A percentile compares a stretch with the other conserved stretches of the same genome.
Evolutionary conservation across 2,329 filamentous ascomycete genomes (phyloP).

Genomic region (Nigrospora oryzae): DNA sequence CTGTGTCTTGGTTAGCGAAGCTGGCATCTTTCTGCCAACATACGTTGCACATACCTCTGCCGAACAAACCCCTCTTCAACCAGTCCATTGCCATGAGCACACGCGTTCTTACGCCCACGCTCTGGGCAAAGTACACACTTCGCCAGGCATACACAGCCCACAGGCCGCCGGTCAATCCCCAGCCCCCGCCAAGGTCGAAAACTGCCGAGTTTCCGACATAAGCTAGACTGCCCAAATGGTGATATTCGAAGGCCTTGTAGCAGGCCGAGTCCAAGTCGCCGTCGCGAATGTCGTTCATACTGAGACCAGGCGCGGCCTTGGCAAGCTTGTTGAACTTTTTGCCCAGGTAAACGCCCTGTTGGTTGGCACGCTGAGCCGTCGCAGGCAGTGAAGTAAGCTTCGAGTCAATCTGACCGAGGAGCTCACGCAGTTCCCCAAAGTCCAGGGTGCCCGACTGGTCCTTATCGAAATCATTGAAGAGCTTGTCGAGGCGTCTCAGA

Average conservation of each 20-base stretch:
- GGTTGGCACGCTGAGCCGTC: slow-evolving; percentile 91
- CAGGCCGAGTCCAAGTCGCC: slow-evolving; percentile 87
- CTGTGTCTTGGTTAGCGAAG: slow-evolving; percentile 8
- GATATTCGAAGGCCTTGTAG: slow-evolving; percentile 93
- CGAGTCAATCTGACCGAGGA: slow-evolving; percentile 85
- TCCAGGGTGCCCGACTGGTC: slow-evolving; percentile 90
- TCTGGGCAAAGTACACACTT: slow-evolving; percentile 95
- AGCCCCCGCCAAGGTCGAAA: slow-evolving; percentile 76
- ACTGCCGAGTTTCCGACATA: slow-evolving; percentile 96
- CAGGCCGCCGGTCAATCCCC: slow-evolving; percentile 72
- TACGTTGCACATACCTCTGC: slow-evolving; percentile 62
- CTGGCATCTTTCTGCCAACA: not conserved
- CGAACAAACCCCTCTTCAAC: slow-evolving; percentile 93
- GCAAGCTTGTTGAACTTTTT: slow-evolving; percentile 92
- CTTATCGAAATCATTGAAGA: slow-evolving; percentile 88
- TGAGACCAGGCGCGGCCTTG: slow-evolving; percentile 64
- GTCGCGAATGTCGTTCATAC: slow-evolving; percentile 72
- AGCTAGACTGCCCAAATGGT: slow-evolving; percentile 81
- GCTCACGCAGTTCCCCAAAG: slow-evolving; percentile 82
- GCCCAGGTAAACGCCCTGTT: slow-evolving; percentile 88
- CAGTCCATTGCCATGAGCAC: slow-evolving; percentile 94
- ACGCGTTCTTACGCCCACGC: slow-evolving; percentile 84
- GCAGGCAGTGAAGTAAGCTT: slow-evolving; percentile 93
- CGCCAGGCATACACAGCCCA: slow-evolving; percentile 95
- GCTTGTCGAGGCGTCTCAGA: slow-evolving; percentile 78